phyloP scores from a whole-genome alignment of 805 yeast species.

The Priceomyces fermenticarens region DNA sequence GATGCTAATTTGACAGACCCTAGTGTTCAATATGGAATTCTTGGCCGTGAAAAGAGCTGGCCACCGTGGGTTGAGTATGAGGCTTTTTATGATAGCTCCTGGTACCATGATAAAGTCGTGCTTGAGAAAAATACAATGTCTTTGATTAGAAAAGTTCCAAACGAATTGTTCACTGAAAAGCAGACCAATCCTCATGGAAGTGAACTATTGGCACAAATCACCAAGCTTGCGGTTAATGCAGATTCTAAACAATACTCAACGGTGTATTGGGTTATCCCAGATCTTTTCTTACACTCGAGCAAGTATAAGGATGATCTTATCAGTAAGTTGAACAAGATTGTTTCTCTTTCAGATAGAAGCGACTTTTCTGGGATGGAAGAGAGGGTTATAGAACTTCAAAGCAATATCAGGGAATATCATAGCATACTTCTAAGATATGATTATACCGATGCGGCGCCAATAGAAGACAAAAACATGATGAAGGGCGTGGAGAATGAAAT shows the following conservation, averaged over 20 bases:
- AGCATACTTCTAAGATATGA: conserved; percentile 41
- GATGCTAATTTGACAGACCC: conserved; percentile 25
- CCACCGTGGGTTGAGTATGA: conserved; percentile 88
- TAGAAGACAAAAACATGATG: conserved; percentile 18
- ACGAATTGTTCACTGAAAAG: conserved; percentile 43
- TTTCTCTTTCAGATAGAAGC: conserved; percentile 32
- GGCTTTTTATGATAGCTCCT: conserved; percentile 50
- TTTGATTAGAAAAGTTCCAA: conserved; percentile 48
- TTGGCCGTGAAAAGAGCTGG: conserved; percentile 68
- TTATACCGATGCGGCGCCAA: conserved; percentile 23
- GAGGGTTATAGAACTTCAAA: conserved; percentile 28
- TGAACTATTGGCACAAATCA: conserved; percentile 30
- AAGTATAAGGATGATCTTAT: conserved; percentile 26
- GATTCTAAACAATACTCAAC: conserved; percentile 38
- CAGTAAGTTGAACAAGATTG: conserved; percentile 38
- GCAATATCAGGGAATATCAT: conserved; percentile 23
- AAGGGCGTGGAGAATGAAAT: conserved; percentile 28
- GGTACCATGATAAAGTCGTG: conserved; percentile 26
- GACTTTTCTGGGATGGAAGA: conserved; percentile 35
- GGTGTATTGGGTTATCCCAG: conserved; percentile 31
- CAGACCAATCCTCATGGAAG: conserved; percentile 17
- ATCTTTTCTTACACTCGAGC: conserved; percentile 29
- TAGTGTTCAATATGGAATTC: conserved; percentile 42
- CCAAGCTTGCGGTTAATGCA: conserved; percentile 38
- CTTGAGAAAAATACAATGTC: conserved; percentile 40